Evolutionary conservation across 805 yeast species (phyloP), one percentile per base, ranked within the genome.

Genomic region (Sungouiozyma intestinalis): DNA sequence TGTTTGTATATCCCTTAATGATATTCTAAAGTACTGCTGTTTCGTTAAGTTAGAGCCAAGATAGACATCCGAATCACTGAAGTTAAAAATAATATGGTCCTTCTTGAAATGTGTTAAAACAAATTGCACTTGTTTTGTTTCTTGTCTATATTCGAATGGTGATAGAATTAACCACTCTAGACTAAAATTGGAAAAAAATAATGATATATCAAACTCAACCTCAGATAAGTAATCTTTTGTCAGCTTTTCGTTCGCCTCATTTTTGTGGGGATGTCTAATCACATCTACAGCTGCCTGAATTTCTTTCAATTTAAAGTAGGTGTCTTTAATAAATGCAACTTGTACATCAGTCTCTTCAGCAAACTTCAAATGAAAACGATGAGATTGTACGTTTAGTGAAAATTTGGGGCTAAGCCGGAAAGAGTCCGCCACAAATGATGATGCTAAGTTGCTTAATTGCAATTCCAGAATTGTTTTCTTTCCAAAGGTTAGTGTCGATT

Each of bases 11-110:
- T 54, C 53, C n/a, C 54, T 51, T 15, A 49, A 38, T 1, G 62
- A 55, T 18, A 57, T 43, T 36, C 52, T 53, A 33, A 50, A 46
- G 36, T 55, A 55, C 15, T 55, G 57, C 33, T 55, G 58, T 11
- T 51, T 51, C 1, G 59, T 53, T 32, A 53, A 50, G 31, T 54
- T 50, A 1, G 62, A 57, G 16, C 49, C 54, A 18, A 55, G 37
- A 35, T 42, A 48, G 6, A 55, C 35, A 42, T 56, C 57, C 4
- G 54, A 46, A 37, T 55, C 58, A 51, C 55, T 45, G 4, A 55
- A 38, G 31, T 48, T 49, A 2, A 57, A 13, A 16, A 48, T 34
- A 2, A 53, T 14, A n/a, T 47, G 49, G 35, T 44, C 48, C 7
- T 44, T 36, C 15, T 45, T 52, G 17, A 33, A 44, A 20, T 44